phyloP scores from a whole-genome alignment of 169 alveolate species.

The Haemoproteus tartakovskyi region DNA sequence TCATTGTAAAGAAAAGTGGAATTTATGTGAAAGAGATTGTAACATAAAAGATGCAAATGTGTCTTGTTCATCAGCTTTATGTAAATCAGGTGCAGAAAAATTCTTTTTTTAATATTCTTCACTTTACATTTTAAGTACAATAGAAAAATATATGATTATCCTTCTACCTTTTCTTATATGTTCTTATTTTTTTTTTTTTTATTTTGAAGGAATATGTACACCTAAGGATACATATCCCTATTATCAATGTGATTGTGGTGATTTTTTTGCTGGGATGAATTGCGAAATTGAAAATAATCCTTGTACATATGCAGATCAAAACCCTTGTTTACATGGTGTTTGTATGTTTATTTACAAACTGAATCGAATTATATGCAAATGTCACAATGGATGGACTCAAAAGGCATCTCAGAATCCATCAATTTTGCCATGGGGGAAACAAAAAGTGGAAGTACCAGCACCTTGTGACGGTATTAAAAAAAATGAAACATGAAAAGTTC shows the following conservation, averaged over 20 bases:
- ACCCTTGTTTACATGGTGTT: constrained; percentile 76
- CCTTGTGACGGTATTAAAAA: constrained; percentile 68
- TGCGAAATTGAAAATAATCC: constrained; percentile 81
- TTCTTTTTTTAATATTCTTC: neutral
- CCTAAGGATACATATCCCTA: constrained; percentile 66
- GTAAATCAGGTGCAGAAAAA: constrained; percentile 22
- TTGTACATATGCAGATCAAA: constrained; percentile 70
- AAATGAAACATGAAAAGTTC: neutral
- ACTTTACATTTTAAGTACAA: neutral
- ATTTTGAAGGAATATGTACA: constrained; percentile 67
- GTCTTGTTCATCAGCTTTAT: constrained; percentile 38
- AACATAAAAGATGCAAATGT: constrained; percentile 9
- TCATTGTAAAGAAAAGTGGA: constrained; percentile 41
- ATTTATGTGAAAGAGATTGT: constrained; percentile 56
- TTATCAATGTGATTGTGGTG: constrained; percentile 78
- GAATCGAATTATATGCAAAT: constrained; percentile 74
- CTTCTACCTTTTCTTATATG: neutral
- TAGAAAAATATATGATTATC: neutral
- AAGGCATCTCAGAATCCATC: constrained; percentile 63
- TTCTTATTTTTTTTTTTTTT: neutral
- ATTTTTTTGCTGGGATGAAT: constrained; percentile 73
- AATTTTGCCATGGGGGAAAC: constrained; percentile 74
- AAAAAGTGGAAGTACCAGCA: constrained; percentile 71
- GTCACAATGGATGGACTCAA: constrained; percentile 79
- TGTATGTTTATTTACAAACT: constrained; percentile 73